Conservation (phyloP, 371 early-diverging fungal species). For the Saksenaea vasiformis region DNA sequence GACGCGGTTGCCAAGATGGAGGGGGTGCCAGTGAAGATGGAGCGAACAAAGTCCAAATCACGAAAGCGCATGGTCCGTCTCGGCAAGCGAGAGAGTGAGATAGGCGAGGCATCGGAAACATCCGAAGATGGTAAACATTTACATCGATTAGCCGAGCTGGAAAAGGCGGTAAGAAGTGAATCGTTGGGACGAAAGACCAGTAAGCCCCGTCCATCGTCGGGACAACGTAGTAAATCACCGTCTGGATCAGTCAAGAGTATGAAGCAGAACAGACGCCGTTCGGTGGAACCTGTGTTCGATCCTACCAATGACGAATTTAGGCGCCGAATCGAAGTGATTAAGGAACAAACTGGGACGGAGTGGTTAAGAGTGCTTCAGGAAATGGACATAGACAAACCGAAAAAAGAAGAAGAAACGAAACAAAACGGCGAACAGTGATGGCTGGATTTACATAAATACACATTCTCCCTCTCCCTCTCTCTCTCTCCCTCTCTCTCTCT, state of each 20-base stretch:
- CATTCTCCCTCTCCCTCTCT: not conserved
- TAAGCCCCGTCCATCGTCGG: constrained; percentile 19
- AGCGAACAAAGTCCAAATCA: constrained; percentile 30
- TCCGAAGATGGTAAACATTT: constrained; percentile 30
- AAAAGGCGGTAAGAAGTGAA: constrained; percentile 33
- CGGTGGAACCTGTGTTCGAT: constrained; percentile 17
- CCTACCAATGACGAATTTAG: constrained; percentile 43
- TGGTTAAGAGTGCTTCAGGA: constrained; percentile 67
- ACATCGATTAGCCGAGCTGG: constrained; percentile 48
- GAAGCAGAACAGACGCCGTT: constrained; percentile 15
- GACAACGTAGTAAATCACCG: constrained; percentile 28
- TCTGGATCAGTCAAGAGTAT: constrained; percentile 10
- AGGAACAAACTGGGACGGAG: constrained; percentile 62
- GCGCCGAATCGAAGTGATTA: constrained; percentile 61
- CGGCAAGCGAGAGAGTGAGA: constrained; percentile 18
- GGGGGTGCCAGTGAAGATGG: constrained; percentile 6
- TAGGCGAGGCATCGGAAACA: constrained; percentile 7
- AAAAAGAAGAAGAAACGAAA: not conserved
- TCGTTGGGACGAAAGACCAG: constrained; percentile 18
- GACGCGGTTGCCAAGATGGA: not conserved
- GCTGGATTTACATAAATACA: constrained; percentile 4
- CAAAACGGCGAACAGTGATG: not conserved
- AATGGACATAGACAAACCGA: constrained; percentile 42
- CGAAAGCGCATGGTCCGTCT: constrained; percentile 40
- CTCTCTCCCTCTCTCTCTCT: too few relatives aligned